Evolutionary conservation across 345 rosid species (phyloP).

Genomic region (Aquilaria malaccensis): DNA sequence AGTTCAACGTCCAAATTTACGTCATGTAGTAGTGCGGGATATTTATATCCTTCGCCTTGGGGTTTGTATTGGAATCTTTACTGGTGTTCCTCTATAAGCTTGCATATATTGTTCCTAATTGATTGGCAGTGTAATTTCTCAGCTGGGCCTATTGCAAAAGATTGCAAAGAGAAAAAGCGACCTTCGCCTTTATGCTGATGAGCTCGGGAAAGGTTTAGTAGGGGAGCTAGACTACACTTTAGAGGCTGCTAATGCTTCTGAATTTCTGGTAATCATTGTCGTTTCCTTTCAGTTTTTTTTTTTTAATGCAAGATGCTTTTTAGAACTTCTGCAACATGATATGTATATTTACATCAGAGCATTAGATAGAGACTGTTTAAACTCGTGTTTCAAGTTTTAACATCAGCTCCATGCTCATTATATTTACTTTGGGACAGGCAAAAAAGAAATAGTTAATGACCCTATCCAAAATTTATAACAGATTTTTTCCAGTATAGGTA

Average conservation of each 20-base stretch:
- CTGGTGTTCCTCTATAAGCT: background rate
- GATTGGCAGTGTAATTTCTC: constrained; percentile 17
- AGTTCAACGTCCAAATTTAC: constrained; percentile 94
- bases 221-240: constrained; percentile 84
- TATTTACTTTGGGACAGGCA: background rate
- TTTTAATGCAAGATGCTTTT: constrained; percentile 8
- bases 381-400: too few relatives aligned
- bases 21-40: constrained; percentile 80
- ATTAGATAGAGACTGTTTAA: too few relatives aligned
- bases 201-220: constrained; percentile 90
- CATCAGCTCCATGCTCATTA: too few relatives aligned
- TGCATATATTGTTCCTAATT: constrained; percentile 15
- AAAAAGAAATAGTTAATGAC: background rate
- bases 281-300: constrained; percentile 1
- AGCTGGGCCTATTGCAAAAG: constrained; percentile 85
- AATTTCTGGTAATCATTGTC: constrained; percentile 55
- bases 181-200: constrained; percentile 89
- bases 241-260: constrained; percentile 85
- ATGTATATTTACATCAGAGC: constrained; percentile 1
- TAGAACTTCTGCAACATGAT: background rate
- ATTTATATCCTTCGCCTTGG: constrained; percentile 82
- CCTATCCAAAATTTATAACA: too few relatives aligned
- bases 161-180: constrained; percentile 80
- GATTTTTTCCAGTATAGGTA: too few relatives aligned
- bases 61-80: constrained; percentile 38